A percentile compares a stretch with the other conserved stretches of the same genome.
Conservation (phyloP, 257 asterid species). For the Capsicum baccatum region DNA sequence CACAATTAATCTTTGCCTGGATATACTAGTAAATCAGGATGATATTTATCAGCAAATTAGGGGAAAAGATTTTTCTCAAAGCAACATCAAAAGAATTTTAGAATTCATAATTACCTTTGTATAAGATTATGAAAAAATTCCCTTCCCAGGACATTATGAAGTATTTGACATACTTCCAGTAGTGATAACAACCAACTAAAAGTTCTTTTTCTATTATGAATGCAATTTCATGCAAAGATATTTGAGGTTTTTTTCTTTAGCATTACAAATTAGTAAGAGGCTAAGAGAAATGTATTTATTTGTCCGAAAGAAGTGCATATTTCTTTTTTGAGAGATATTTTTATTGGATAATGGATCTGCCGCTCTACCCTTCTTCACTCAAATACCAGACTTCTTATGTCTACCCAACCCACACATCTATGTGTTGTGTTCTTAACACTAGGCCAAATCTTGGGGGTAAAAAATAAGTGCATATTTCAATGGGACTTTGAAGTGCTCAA, state of each 20-base stretch:
- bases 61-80: not conserved
- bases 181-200: not conserved
- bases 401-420: not conserved
- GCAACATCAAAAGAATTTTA: not conserved
- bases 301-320: not conserved
- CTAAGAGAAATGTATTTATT: not conserved
- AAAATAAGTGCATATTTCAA: not conserved
- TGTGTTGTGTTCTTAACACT: not conserved
- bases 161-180: not conserved
- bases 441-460: not conserved
- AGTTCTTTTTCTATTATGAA: not conserved
- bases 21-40: not conserved
- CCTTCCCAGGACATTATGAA: not conserved
- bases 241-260: not conserved
- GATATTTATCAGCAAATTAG: not conserved
- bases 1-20: not conserved
- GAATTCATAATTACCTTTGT: not conserved
- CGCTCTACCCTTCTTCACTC: not conserved
- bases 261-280: not conserved
- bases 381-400: not conserved
- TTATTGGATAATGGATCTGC: not conserved
- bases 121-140: not conserved
- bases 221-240: not conserved
- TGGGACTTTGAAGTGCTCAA: not conserved
- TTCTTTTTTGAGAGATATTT: not conserved